A percentile compares a stretch with the other conserved stretches of the same genome.
Evolutionary conservation across 192 early-diverging fungal genomes (phyloP).

Genomic region (Helicostylum pulchrum): DNA sequence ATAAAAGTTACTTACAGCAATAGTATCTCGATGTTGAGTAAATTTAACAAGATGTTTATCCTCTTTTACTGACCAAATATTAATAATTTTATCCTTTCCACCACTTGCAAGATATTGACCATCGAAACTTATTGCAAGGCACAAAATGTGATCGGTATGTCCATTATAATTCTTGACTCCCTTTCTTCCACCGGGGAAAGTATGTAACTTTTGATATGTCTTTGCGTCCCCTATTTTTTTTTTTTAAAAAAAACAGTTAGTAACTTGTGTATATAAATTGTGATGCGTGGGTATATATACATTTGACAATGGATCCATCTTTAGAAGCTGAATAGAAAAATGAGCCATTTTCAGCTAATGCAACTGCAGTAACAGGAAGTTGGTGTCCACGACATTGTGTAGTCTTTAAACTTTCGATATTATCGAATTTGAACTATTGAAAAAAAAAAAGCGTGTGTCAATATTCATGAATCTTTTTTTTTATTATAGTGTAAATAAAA

Average conservation of each 20-base stretch:
- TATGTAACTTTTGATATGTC: conserved; percentile 63
- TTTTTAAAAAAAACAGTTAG: neutral
- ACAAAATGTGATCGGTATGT: conserved; percentile 73
- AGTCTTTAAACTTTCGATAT: conserved; percentile 34
- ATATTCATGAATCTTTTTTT: conserved; percentile 32
- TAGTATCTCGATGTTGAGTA: conserved; percentile 88
- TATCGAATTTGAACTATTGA: conserved; percentile 21
- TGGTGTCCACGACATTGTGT: conserved; percentile 62
- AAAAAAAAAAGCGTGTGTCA: neutral
- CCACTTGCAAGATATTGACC: conserved; percentile 75
- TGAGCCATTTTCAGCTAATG: conserved; percentile 60
- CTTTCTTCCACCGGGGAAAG: conserved; percentile 76
- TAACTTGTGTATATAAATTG: neutral
- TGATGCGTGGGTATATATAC: conserved; percentile 27
- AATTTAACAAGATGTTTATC: conserved; percentile 72
- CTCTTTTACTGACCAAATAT: conserved; percentile 85
- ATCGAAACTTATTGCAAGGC: conserved; percentile 67
- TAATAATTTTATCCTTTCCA: conserved; percentile 86
- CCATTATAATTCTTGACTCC: conserved; percentile 56
- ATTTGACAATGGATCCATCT: conserved; percentile 92
- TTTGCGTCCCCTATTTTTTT: conserved; percentile 57
- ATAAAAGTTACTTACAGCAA: conserved; percentile 52
- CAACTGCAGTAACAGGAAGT: conserved; percentile 79
- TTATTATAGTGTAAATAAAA: conserved; percentile 9
- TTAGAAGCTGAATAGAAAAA: conserved; percentile 86